Evolutionary conservation across 345 rosid species (phyloP).

Genomic region (Trapa incisa): DNA sequence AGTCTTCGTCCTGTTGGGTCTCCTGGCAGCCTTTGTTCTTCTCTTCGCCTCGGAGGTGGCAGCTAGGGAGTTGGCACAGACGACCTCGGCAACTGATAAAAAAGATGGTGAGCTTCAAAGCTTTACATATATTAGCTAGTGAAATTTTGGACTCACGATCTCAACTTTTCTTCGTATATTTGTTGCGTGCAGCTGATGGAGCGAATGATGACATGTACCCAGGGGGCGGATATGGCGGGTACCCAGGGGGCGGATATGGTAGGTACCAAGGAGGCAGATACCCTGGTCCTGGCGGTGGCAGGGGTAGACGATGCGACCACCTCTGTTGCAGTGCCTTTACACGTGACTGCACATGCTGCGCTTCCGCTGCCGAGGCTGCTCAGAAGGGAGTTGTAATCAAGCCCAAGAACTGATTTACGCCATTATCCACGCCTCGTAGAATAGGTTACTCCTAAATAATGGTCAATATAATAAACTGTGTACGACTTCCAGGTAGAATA

Average conservation of each 20-base stretch:
- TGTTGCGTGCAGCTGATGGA: not conserved
- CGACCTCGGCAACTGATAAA: not conserved
- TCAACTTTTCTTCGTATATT: no score
- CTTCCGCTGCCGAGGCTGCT: constrained; percentile 4
- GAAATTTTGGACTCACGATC: no score
- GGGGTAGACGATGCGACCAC: not conserved
- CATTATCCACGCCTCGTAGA: not conserved
- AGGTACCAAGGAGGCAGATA: no score
- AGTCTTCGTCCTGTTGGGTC: constrained; percentile 4
- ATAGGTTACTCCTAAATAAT: no score
- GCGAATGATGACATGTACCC: not conserved
- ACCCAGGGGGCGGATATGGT: not conserved
- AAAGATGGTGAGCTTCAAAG: not conserved
- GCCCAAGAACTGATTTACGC: not conserved
- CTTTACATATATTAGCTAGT: no score
- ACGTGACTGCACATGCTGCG: not conserved
- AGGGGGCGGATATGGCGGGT: not conserved
- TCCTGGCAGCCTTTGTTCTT: constrained; percentile 1
- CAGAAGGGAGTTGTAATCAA: not conserved
- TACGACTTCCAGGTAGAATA: no score
- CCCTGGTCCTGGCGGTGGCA: not conserved
- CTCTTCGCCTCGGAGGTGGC: constrained; percentile 6
- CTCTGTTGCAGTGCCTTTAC: not conserved
- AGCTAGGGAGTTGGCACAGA: constrained; percentile 5
- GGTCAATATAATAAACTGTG: no score